Evolutionary conservation across 805 yeast genomes (phyloP).

Genomic region (Saturnispora zaruensis): DNA sequence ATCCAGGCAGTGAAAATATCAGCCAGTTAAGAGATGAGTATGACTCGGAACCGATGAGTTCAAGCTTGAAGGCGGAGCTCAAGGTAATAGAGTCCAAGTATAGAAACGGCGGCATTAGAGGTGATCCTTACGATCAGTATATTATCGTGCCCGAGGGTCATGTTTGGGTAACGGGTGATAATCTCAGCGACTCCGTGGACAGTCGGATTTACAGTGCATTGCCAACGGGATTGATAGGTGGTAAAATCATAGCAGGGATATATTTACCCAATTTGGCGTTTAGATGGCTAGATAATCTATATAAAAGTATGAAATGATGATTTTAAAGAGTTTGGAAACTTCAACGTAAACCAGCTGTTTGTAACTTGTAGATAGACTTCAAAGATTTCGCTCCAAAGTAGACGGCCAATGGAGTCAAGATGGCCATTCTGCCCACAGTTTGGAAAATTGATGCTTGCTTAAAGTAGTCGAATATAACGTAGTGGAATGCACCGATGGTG

Average conservation of each 20-base stretch:
- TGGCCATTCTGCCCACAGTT: constrained; percentile 39
- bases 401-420: constrained; percentile 46
- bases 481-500: constrained; percentile 43
- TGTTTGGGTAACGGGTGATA: constrained; percentile 96
- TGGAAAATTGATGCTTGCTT: constrained; percentile 51
- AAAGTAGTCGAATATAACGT: constrained; percentile 48
- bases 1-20: constrained; percentile 59
- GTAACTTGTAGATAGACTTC: constrained; percentile 28
- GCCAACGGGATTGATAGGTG: constrained; percentile 82
- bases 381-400: constrained; percentile 61
- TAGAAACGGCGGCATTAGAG: constrained; percentile 15
- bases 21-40: constrained; percentile 20
- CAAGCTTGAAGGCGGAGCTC: neutral
- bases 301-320: constrained; percentile 22
- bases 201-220: constrained; percentile 84
- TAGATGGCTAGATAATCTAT: constrained; percentile 47
- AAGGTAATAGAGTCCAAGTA: constrained; percentile 3
- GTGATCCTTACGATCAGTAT: constrained; percentile 36
- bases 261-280: constrained; percentile 41
- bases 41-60: neutral
- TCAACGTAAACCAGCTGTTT: constrained; percentile 23
- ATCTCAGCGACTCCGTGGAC: constrained; percentile 77
- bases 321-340: neutral
- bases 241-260: constrained; percentile 72
- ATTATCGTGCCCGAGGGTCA: constrained; percentile 88